phyloP scores from a whole-genome alignment of 805 yeast genomes.

The Barnettozyma sucrosica region DNA sequence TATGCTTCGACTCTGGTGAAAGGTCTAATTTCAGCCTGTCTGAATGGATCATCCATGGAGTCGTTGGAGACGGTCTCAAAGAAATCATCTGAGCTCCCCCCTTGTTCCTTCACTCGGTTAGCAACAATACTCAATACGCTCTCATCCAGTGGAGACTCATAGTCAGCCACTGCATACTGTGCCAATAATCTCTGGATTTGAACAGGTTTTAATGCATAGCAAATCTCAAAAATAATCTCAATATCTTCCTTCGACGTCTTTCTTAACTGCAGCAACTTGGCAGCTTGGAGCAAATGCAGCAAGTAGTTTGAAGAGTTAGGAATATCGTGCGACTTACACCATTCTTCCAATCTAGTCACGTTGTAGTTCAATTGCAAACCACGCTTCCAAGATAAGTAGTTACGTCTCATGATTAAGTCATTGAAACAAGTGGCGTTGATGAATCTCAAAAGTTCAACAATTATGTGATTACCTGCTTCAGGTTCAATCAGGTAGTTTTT shows the following conservation, averaged over 20 bases:
- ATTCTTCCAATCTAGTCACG: constrained; percentile 93
- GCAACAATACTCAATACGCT: constrained; percentile 79
- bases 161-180: constrained; percentile 87
- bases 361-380: constrained; percentile 95
- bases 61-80: constrained; percentile 67
- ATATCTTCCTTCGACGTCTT: constrained; percentile 87
- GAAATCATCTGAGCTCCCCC: constrained; percentile 52
- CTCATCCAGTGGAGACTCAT: constrained; percentile 86
- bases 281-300: constrained; percentile 85
- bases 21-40: constrained; percentile 66
- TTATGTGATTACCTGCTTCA: constrained; percentile 77
- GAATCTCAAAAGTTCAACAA: constrained; percentile 74
- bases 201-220: constrained; percentile 89
- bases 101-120: constrained; percentile 62
- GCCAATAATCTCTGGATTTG: constrained; percentile 90
- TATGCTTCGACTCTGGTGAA: constrained; percentile 82
- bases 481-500: constrained; percentile 82
- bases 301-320: constrained; percentile 81
- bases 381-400: constrained; percentile 94
- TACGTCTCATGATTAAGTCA: constrained; percentile 90
- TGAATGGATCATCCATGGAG: constrained; percentile 79
- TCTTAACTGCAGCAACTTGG: constrained; percentile 86
- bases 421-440: constrained; percentile 94
- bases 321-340: constrained; percentile 94
- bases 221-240: constrained; percentile 87